These are phyloP conservation scores for Spongiforma sp. DNA, from an alignment of 1,284 basidiomycete species.

Conservation along the genomic window DNA sequence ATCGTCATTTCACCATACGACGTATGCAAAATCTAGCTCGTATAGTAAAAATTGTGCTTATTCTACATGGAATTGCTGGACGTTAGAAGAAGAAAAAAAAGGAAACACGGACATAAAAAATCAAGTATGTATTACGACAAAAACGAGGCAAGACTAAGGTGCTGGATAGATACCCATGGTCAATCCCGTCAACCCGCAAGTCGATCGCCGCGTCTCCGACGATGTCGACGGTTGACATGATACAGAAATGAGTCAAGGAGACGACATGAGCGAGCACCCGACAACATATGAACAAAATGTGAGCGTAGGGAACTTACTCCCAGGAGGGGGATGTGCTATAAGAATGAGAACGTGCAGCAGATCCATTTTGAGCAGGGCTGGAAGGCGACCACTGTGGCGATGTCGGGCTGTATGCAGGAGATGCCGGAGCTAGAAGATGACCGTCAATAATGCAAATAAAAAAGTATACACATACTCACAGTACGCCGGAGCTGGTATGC, in stretches of 20 bases:
- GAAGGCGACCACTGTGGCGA: constrained; percentile 81
- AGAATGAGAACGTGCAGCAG: constrained; percentile 43
- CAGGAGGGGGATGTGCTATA: constrained; percentile 64
- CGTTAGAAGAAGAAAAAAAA: constrained; percentile 14
- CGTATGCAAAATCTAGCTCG: constrained; percentile 1
- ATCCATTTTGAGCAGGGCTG: constrained; percentile 70
- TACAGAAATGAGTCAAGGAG: no score
- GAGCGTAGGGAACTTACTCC: constrained; percentile 44
- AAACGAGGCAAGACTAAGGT: constrained; percentile 29
- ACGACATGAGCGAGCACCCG: constrained; percentile 14
- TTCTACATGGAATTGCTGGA: constrained; percentile 42
- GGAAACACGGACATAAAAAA: constrained; percentile 9
- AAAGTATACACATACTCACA: constrained; percentile 52
- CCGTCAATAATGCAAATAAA: constrained; percentile 13
- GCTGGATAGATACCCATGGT: constrained; percentile 29
- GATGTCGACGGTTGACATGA: constrained; percentile 6
- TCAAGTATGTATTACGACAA: constrained; percentile 12
- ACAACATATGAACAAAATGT: constrained; percentile 16
- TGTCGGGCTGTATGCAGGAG: constrained; percentile 82
- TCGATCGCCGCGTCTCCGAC: constrained; percentile 10
- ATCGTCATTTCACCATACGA: constrained; percentile 5
- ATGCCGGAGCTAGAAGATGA: constrained; percentile 67
- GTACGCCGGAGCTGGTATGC: constrained; percentile 65
- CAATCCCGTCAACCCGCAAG: constrained; percentile 8
- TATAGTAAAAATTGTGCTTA: constrained; percentile 32